Base-by-base conservation (phyloP, 495 filamentous ascomycete species). In the Chaetomium fimeti region DNA sequence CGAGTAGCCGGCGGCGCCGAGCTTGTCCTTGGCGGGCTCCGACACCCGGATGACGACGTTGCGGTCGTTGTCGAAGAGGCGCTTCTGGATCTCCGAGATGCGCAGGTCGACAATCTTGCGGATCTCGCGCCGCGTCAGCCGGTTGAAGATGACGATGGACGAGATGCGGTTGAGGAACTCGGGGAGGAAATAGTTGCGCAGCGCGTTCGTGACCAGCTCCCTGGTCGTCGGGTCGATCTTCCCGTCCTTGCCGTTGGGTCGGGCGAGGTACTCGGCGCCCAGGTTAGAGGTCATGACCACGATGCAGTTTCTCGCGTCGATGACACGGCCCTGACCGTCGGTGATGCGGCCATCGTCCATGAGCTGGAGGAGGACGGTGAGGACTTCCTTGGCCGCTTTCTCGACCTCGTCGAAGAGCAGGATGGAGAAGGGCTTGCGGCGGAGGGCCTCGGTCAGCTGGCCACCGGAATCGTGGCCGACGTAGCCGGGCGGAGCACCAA, bases 321-420 rank as follows among this genome's bases (percentile, higher is more conserved):
- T 88, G 57, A 97, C 81, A 65, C 94, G 85, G 68, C 94, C 94
- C 81, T 97, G 95, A 55, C 95, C 95, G 69, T 98, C 94, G 20
- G 94, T 98, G 77, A 98, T 97, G 69, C 94, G 94, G 25, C 94
- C 94, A 71, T 98, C 94, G 71, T 98, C 94, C 89, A 98, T 97
- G 71, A 98, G 91, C 74, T 98, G 94, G 11, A 98, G 85, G 24
- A 98, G 85, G 8, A 98, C 95, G 11, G 94, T 98, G 29, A 98
- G 81, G 15, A 98, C 90, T 78, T 98, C 94, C 77, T 98, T 98
- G 57, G 94, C 94, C 2, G 94, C 94, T 80, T 98, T 98, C 77
- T 98, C 94, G 20, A 97, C 91, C 76, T 98, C 94, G 72, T 98
- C 94, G 69, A 98, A 98, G 5, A 98, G 86, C 3, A 98, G 83